Base-by-base conservation (phyloP, 2,329 filamentous ascomycete genomes). In the Microcera coccophila region DNA sequence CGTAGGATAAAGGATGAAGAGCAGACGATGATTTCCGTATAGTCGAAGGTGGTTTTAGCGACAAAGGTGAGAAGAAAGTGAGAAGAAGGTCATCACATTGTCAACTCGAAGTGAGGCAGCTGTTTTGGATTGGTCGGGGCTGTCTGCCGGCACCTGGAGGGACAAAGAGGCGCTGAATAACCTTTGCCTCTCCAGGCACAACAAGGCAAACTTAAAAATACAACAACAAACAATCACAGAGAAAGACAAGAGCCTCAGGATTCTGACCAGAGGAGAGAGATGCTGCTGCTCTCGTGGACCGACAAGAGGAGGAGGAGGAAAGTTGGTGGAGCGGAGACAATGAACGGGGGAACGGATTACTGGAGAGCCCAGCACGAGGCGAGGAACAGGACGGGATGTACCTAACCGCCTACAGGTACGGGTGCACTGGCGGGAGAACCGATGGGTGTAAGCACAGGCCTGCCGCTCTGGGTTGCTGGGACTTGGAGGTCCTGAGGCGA, bases 271-370 rank as follows among this genome's bases (percentile, higher is more conserved):
- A 8, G 29, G 29, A 32, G 29, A 50, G 46, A 53, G 57, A 57
- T 50, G 55, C 47, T 57, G 55, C 47, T 57, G 54, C 57, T 60
- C 57, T 55, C 51, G 53, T 58, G 40, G 56, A 54, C n/a, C 42
- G 49, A 49, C 47, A 44, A 50, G 52, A 55, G 50, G 48, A 58
- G 46, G 49, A 57, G 55, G 52, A 48, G 48, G 55, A 56, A 60
- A 59, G 58, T 56, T 57, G 57, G 54, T 53, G 54, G 54, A 52
- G 59, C 58, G 57, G 59, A 62, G 59, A 60, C 54, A 54, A 56
- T 61, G 55, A 54, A 56, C 59, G 55, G 57, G 52, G 57, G 57
- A 60, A 54, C 51, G 56, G 52, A 52, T 49, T 53, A 49, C 55
- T 53, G 49, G 49, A n/a, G n/a, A n/a, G n/a, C n/a, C n/a, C n/a